Conservation (phyloP, 2,329 filamentous ascomycete species). For the Epicoccum nigrum region DNA sequence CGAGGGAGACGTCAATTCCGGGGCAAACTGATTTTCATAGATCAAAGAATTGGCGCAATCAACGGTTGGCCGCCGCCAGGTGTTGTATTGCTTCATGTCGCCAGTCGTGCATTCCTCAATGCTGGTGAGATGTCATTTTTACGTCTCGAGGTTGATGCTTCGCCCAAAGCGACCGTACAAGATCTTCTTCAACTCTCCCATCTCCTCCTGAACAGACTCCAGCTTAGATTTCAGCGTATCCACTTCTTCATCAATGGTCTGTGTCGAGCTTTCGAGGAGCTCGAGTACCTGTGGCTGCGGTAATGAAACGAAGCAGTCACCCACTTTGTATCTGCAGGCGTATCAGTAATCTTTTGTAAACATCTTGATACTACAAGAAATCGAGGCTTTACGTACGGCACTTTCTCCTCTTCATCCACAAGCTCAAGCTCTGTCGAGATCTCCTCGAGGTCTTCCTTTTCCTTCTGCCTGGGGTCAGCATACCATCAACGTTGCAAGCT, state of each 20-base stretch:
- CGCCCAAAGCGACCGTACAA: slow-evolving; percentile 94
- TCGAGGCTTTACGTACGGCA: slow-evolving; percentile 69
- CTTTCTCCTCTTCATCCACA: slow-evolving; percentile 90
- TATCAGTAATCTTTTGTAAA: neutral
- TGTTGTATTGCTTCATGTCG: slow-evolving; percentile 1
- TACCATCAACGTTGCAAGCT: neutral
- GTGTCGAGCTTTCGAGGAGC: slow-evolving; percentile 74
- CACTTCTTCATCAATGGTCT: slow-evolving; percentile 78
- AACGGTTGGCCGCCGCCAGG: neutral
- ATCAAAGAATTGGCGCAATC: neutral
- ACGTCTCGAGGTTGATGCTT: slow-evolving; percentile 96
- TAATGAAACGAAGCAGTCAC: slow-evolving; percentile 91
- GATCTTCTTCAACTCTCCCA: slow-evolving; percentile 87
- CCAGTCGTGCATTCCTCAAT: neutral
- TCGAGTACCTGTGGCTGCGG: slow-evolving; percentile 85
- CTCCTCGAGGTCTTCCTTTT: slow-evolving; percentile 97
- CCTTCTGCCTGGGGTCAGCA: slow-evolving; percentile 69
- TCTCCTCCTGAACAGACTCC: slow-evolving; percentile 77
- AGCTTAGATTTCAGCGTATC: slow-evolving; percentile 77
- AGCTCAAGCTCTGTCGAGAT: slow-evolving; percentile 89
- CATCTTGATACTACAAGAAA: too few species aligned
- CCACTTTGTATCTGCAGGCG: slow-evolving; percentile 82
- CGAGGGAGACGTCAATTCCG: slow-evolving; percentile 7
- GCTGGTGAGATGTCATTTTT: slow-evolving; percentile 4
- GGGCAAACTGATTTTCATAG: too few species aligned